phyloP scores from a whole-genome alignment of 2,329 filamentous ascomycete species.

The Neonectria faginata region DNA sequence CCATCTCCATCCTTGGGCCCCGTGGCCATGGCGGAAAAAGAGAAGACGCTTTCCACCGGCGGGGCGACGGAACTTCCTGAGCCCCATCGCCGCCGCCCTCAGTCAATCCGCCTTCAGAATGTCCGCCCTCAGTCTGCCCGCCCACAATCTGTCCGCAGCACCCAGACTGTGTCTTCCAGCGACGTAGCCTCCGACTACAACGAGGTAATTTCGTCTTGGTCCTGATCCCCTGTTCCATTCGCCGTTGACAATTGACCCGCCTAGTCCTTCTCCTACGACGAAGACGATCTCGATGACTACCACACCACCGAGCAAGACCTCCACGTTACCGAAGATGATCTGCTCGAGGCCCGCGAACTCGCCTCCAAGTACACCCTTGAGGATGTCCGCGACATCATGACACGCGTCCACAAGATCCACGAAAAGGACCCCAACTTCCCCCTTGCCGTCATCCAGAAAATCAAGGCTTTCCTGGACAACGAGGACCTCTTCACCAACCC shows the following conservation, averaged over 20 bases:
- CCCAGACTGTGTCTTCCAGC: slow-evolving; percentile 19
- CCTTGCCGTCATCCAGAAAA: slow-evolving; percentile 53
- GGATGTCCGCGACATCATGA: slow-evolving; percentile 58
- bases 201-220: slow-evolving; percentile 35
- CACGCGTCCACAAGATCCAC: slow-evolving; percentile 55
- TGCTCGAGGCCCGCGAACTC: slow-evolving; percentile 59
- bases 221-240: slow-evolving; percentile 6
- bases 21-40: slow-evolving; percentile 49
- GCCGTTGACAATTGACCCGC: slow-evolving; percentile 5
- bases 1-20: slow-evolving; percentile 36
- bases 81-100: slow-evolving; percentile 28
- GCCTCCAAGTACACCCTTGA: slow-evolving; percentile 57
- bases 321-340: slow-evolving; percentile 60
- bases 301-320: slow-evolving; percentile 53
- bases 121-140: slow-evolving; percentile 10
- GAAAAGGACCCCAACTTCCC: slow-evolving; percentile 59
- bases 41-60: slow-evolving; percentile 42
- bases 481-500: slow-evolving; percentile 58
- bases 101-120: not conserved
- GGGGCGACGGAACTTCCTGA: slow-evolving; percentile 38
- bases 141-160: slow-evolving; percentile 11
- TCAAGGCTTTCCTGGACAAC: slow-evolving; percentile 57
- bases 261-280: slow-evolving; percentile 54
- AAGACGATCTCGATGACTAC: slow-evolving; percentile 51
- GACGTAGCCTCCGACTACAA: slow-evolving; percentile 45